A percentile compares a stretch with the other conserved stretches of the same genome.
Conservation (phyloP, 148 eudicot genomes). For the Camellia sinensis region DNA sequence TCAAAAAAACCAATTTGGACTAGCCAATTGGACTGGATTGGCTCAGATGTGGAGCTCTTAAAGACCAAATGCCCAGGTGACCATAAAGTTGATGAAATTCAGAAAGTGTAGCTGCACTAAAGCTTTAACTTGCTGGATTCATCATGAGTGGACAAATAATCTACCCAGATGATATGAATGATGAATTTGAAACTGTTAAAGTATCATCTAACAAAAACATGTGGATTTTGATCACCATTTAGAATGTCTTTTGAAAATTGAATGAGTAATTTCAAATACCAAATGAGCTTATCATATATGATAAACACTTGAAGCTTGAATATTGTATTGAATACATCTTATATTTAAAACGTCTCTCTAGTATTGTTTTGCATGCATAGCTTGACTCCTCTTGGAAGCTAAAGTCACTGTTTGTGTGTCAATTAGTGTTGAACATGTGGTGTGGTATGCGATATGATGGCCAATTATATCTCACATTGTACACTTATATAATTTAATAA, state of each 20-base stretch:
- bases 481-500: too few species aligned
- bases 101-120: background rate
- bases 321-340: too few species aligned
- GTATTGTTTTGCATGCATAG: too few species aligned
- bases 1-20: background rate
- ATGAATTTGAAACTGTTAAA: background rate
- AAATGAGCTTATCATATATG: too few species aligned
- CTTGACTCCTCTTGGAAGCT: too few species aligned
- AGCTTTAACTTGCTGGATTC: background rate
- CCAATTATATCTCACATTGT: too few species aligned
- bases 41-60: background rate
- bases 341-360: too few species aligned
- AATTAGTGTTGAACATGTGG: too few species aligned
- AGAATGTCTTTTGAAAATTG: background rate
- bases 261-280: too few species aligned
- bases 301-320: too few species aligned
- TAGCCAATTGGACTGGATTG: background rate
- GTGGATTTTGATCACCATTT: background rate
- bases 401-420: too few species aligned
- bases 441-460: background rate
- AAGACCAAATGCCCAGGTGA: background rate
- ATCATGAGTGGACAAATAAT: background rate
- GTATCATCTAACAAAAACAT: background rate
- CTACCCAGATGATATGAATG: too few species aligned
- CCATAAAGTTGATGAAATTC: constrained; percentile 10